phyloP scores from a whole-genome alignment of 2,329 filamentous ascomycete genomes.

The Exophiala spinifera region DNA sequence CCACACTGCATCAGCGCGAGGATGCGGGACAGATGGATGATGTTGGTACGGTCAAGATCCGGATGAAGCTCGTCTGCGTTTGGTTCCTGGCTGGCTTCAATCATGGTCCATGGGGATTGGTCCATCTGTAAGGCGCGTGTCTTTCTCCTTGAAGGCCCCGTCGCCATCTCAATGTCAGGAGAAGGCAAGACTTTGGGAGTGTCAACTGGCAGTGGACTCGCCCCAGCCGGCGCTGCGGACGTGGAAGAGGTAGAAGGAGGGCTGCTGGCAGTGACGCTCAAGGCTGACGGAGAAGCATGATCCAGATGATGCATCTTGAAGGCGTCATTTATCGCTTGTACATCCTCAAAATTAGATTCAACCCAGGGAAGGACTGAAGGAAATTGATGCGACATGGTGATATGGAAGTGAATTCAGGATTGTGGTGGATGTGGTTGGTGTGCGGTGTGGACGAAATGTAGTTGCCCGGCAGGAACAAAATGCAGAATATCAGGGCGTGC shows the following conservation, averaged over 20 bases:
- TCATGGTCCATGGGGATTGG: neutral
- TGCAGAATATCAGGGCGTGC: neutral
- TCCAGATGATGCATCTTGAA: neutral
- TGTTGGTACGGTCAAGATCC: constrained; percentile 7
- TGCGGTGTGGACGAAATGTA: neutral
- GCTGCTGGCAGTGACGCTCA: too few species aligned
- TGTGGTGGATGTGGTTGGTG: neutral
- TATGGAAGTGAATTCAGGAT: neutral
- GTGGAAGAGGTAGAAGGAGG: too few species aligned
- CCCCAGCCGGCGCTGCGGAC: neutral
- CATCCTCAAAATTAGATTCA: neutral
- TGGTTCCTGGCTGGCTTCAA: neutral
- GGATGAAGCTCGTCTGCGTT: constrained; percentile 10
- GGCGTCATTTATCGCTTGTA: neutral
- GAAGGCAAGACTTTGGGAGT: neutral
- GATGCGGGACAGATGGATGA: constrained; percentile 11
- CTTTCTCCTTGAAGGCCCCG: too few species aligned
- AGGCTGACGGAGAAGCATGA: too few species aligned
- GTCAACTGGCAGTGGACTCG: neutral
- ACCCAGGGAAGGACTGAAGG: neutral
- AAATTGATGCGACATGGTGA: neutral
- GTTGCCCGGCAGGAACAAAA: neutral
- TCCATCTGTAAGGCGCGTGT: neutral
- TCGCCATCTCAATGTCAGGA: neutral
- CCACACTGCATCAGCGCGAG: constrained; percentile 6